Conservation (phyloP, 208 protist genomes). For the Acanthamoeba lenticulata region DNA sequence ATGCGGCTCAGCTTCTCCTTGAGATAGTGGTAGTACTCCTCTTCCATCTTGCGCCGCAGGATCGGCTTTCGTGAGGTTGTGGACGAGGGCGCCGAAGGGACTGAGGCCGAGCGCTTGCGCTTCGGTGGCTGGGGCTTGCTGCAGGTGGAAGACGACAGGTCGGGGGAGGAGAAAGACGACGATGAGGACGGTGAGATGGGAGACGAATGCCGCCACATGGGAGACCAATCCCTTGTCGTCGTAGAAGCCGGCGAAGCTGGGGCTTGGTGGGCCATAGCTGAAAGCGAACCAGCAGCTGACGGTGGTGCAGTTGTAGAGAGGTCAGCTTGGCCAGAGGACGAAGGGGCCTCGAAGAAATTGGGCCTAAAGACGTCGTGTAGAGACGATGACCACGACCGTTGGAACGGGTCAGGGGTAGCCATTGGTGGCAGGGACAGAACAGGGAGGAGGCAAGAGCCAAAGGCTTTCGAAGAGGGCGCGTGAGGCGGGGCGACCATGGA, state of each 20-base stretch:
- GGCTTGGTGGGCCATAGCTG: too few relatives aligned
- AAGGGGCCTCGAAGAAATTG: background rate
- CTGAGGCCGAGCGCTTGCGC: background rate
- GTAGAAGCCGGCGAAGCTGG: too few relatives aligned
- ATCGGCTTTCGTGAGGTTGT: background rate
- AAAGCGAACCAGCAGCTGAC: too few relatives aligned
- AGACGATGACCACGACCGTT: background rate
- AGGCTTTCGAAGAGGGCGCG: background rate
- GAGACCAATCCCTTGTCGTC: background rate
- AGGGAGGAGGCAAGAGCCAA: background rate
- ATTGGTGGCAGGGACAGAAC: too few relatives aligned
- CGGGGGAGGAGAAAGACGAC: background rate
- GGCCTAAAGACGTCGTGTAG: background rate
- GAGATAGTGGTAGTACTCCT: constrained; percentile 24
- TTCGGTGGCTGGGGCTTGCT: too few relatives aligned
- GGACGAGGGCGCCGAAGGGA: background rate
- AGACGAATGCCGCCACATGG: background rate
- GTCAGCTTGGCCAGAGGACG: background rate
- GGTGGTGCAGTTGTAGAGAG: too few relatives aligned
- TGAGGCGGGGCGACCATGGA: too few relatives aligned
- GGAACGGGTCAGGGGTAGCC: too few relatives aligned
- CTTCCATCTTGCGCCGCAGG: constrained; percentile 13
- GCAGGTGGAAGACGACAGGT: background rate
- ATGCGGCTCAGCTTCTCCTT: background rate
- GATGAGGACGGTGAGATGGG: background rate